Evolutionary conservation across 2,329 filamentous ascomycete genomes (phyloP).

Genomic region (Lachnellula cervina): DNA sequence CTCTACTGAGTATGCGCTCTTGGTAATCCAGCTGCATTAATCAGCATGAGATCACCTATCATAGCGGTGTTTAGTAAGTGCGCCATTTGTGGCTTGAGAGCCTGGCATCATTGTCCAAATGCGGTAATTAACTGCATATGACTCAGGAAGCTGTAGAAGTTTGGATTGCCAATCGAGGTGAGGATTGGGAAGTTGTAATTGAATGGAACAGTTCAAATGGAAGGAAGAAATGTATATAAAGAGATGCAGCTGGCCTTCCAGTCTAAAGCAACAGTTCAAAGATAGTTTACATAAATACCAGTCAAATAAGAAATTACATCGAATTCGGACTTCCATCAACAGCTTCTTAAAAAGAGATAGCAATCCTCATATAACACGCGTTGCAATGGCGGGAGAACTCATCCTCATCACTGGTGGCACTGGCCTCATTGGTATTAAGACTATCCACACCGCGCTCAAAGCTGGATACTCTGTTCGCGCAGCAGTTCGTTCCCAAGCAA

Average conservation of each 20-base stretch:
- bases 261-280: neutral
- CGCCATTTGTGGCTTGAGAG: neutral
- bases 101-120: neutral
- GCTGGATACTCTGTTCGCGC: slow-evolving; percentile 40
- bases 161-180: neutral
- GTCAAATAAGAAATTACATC: neutral
- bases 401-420: slow-evolving; percentile 34
- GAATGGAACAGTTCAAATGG: neutral
- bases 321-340: neutral
- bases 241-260: neutral
- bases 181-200: neutral
- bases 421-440: slow-evolving; percentile 47
- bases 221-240: neutral
- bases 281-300: neutral
- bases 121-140: neutral
- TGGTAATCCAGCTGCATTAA: neutral
- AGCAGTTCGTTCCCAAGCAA: slow-evolving; percentile 41
- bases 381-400: slow-evolving; percentile 15
- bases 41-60: neutral
- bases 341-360: neutral
- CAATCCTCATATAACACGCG: neutral
- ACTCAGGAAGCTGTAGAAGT: neutral
- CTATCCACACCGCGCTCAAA: slow-evolving; percentile 35
- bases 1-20: neutral
- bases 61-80: neutral